phyloP scores from a whole-genome alignment of 805 yeast species.

The Hanseniaspora singularis region DNA sequence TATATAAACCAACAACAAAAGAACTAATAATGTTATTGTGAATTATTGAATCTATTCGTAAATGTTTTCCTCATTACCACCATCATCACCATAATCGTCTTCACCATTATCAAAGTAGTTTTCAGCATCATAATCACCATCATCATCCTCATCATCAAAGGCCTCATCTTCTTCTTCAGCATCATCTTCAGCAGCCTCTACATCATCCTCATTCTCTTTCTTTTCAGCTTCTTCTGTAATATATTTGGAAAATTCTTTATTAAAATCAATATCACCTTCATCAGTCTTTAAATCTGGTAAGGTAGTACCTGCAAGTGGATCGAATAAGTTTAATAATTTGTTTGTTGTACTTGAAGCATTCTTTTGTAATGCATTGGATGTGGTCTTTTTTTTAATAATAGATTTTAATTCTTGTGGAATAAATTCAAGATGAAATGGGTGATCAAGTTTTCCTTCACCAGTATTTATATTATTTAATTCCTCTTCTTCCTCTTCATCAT shows the following conservation, averaged over 20 bases:
- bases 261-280: constrained; percentile 18
- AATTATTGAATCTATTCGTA: constrained; percentile 34
- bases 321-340: constrained; percentile 18
- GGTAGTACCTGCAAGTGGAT: constrained; percentile 23
- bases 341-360: constrained; percentile 14
- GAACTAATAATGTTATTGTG: neutral
- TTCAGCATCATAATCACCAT: constrained; percentile 37
- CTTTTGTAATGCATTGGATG: constrained; percentile 6
- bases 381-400: constrained; percentile 45
- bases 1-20: neutral
- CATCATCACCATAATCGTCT: constrained; percentile 39
- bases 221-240: constrained; percentile 26
- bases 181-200: constrained; percentile 43
- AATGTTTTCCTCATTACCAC: constrained; percentile 50
- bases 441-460: constrained; percentile 23
- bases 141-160: constrained; percentile 51
- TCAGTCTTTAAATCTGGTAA: constrained; percentile 32
- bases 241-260: constrained; percentile 22
- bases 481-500: constrained; percentile 31
- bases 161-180: constrained; percentile 51
- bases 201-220: constrained; percentile 41
- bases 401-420: constrained; percentile 69
- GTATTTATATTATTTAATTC: neutral
- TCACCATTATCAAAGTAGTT: constrained; percentile 38
- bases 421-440: constrained; percentile 57